Percentiles rank a stretch among this genome's conserved stretches.
Conservation (phyloP, 2,329 filamentous ascomycete species). For the Sclerotinia borealis region DNA sequence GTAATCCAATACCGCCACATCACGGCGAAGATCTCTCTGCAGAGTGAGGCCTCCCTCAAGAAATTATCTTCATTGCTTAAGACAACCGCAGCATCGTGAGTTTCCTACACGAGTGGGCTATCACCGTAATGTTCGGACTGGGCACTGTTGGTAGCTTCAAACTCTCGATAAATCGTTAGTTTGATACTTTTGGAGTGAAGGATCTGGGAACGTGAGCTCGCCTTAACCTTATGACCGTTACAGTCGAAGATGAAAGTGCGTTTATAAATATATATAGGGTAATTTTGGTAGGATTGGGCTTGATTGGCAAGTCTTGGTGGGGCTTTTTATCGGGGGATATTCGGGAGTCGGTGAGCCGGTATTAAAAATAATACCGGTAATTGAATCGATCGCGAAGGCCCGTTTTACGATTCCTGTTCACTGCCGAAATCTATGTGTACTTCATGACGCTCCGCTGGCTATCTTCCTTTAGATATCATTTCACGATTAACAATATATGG, state of each 20-base stretch:
- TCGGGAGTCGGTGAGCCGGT: no score
- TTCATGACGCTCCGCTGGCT: no score
- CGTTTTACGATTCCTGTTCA: no score
- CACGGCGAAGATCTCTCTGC: constrained; percentile 66
- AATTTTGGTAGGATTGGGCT: rapidly evolving
- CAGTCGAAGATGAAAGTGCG: rapidly evolving
- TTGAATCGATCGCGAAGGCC: no score
- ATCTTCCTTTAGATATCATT: no score
- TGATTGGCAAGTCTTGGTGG: background rate
- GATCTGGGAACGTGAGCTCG: background rate
- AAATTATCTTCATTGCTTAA: constrained; percentile 62
- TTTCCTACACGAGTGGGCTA: constrained; percentile 59
- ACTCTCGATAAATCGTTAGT: no score
- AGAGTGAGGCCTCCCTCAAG: constrained; percentile 69
- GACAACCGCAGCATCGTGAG: constrained; percentile 57
- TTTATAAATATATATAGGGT: rapidly evolving
- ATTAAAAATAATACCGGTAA: no score
- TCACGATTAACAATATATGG: no score
- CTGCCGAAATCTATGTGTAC: no score
- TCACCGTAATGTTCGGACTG: constrained; percentile 64
- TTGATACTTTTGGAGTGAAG: background rate
- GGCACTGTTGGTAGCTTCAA: constrained; percentile 46
- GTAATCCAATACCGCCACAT: constrained; percentile 63
- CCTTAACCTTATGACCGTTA: constrained; percentile 9
- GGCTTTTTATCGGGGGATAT: background rate